Base-by-base conservation (phyloP, 257 asterid species). In the Orobanche coerulescens region DNA sequence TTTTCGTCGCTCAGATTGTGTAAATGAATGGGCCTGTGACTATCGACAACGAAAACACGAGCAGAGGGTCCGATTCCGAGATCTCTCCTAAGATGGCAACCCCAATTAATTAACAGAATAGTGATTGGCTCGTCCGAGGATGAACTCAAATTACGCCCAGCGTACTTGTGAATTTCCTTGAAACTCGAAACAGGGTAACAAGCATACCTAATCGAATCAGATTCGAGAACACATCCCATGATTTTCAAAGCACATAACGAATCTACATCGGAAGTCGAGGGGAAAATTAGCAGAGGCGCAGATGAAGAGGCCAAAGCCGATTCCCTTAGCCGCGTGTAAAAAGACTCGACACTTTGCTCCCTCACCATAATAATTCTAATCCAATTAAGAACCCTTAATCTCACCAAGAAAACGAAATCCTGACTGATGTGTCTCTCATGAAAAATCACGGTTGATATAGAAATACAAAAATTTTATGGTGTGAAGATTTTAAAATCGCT, bases 1-100 rank as follows among this genome's bases (percentile, higher is more conserved):
- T 93, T 93, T 65, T 75, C 78, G 43, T 75, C 77, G 33, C 88
- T 81, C 71, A 90, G 58, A 74, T 93, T 93, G 69, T 90, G 99
- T 74, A 93, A 80, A 72, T 93, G 99, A 60, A 93, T 90, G 0
- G 99, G 97, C 79, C 96, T 81, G 70, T 93, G 99, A 78, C 96
- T 93, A 75, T 93, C 97, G 31, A 89, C 97, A 1, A 87, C 95
- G 57, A 80, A 90, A 71, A 93, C 94, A 58, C 80, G 78, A 0
- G 99, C 85, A 0, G 73, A 71, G 0, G 88, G 81, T 4, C 92
- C 92, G 2, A 93, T 68, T 2, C 74, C 65, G 20, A 93, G 77
- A 50, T 75, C 84, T 72, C 71, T 81, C 65, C 82, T 75, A 4
- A 93, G 81, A 89, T 87, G 95, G 75, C 96, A 85, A 12, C 99